These are phyloP conservation scores for Acorus gramineus DNA, from an alignment of 106 monocot species.

Conservation along the genomic window DNA sequence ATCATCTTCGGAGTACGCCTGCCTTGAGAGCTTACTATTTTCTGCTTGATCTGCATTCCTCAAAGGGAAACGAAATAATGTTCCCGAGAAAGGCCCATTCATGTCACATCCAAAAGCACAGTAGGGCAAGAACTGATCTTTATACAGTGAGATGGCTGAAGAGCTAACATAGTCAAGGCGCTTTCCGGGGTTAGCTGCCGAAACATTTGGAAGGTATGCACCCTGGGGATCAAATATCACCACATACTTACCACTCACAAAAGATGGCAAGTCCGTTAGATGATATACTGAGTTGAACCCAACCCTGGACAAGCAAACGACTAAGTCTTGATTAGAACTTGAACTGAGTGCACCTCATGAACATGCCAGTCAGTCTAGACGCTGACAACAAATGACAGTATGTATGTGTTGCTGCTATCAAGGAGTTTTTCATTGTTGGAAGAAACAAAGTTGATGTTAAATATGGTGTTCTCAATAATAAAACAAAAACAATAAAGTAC, in stretches of 20 bases:
- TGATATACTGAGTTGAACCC: constrained; percentile 99
- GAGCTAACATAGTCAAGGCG: constrained; percentile 80
- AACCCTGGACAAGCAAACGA: constrained; percentile 42
- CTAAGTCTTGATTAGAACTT: constrained; percentile 3
- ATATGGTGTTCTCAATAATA: too few relatives aligned
- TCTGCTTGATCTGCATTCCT: constrained; percentile 70
- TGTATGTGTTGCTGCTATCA: too few relatives aligned
- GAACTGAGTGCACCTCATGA: too few relatives aligned
- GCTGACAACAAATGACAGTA: too few relatives aligned
- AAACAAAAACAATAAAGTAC: too few relatives aligned
- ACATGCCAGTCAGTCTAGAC: too few relatives aligned
- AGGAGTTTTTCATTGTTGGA: too few relatives aligned
- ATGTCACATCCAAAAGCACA: constrained; percentile 96
- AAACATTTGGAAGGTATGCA: constrained; percentile 90
- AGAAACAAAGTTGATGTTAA: too few relatives aligned
- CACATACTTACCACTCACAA: constrained; percentile 84
- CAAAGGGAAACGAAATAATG: constrained; percentile 96
- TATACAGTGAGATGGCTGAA: constrained; percentile 60
- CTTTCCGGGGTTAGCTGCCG: constrained; percentile 92
- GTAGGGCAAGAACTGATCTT: constrained; percentile 85
- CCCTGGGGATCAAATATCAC: constrained; percentile 96
- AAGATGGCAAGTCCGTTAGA: constrained; percentile 96
- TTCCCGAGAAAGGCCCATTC: constrained; percentile 66
- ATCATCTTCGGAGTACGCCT: constrained; percentile 71
- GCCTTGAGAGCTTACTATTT: constrained; percentile 74